Conservation (phyloP, 495 filamentous ascomycete genomes). For the Paragyromitra xinjiangensis region DNA sequence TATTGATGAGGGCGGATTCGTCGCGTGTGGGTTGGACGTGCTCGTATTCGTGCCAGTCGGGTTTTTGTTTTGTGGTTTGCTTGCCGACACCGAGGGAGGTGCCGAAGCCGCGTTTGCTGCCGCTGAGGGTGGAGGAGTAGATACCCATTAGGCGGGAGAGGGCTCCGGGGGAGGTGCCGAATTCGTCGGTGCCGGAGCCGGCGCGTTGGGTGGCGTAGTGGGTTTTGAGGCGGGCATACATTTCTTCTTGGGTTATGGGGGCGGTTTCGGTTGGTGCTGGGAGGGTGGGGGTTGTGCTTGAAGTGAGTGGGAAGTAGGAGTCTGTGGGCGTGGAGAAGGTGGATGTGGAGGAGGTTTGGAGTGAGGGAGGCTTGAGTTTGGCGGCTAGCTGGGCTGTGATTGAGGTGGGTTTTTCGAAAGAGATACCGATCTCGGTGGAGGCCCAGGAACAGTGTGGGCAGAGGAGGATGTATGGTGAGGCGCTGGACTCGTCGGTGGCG, state of each 20-base stretch:
- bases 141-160: constrained; percentile 89
- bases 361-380: constrained; percentile 60
- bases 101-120: constrained; percentile 58
- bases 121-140: constrained; percentile 65
- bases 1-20: constrained; percentile 51
- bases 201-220: constrained; percentile 70
- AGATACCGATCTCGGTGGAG: constrained; percentile 84
- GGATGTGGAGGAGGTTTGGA: constrained; percentile 56
- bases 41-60: constrained; percentile 51
- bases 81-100: constrained; percentile 25
- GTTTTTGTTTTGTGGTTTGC: constrained; percentile 39
- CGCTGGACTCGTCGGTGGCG: constrained; percentile 64
- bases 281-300: constrained; percentile 38
- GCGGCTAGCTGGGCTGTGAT: constrained; percentile 81
- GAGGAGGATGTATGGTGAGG: constrained; percentile 77
- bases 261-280: constrained; percentile 11
- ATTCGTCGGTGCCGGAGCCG: constrained; percentile 51
- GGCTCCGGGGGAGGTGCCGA: constrained; percentile 73
- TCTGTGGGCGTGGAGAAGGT: constrained; percentile 43
- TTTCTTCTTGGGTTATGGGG: constrained; percentile 61
- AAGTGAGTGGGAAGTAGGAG: constrained; percentile 43
- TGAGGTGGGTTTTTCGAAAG: constrained; percentile 84
- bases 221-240: constrained; percentile 65
- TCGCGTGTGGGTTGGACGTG: constrained; percentile 23
- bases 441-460: constrained; percentile 94